phyloP scores from a whole-genome alignment of 1,284 basidiomycete species.

The Ganoderma lucidum region DNA sequence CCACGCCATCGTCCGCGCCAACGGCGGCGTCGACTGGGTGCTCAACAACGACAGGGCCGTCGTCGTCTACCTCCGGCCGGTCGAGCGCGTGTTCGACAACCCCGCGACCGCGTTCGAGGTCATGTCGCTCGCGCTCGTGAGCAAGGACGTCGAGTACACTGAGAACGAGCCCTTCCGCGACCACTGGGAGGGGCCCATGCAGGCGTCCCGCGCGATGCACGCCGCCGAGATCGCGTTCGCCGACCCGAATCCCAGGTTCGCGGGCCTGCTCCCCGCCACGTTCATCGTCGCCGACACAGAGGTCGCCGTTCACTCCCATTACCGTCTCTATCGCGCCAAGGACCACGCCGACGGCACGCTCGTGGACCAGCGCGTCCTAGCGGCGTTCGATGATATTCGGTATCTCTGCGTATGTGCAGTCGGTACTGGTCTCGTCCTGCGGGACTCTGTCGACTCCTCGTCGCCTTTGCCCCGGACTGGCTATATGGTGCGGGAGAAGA shows the following conservation, averaged over 20 bases:
- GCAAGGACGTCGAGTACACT: background rate
- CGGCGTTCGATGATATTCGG: background rate
- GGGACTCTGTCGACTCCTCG: background rate
- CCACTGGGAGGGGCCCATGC: background rate
- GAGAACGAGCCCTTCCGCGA: background rate
- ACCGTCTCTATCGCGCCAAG: background rate
- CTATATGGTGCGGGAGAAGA: constrained; percentile 1
- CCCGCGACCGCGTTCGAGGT: constrained; percentile 7
- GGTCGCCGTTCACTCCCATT: background rate
- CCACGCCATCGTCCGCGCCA: background rate
- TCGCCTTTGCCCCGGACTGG: background rate
- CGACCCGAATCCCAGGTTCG: background rate
- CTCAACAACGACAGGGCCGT: background rate
- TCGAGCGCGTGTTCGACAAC: background rate
- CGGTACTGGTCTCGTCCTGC: background rate
- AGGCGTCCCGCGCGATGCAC: background rate
- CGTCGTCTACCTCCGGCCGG: background rate
- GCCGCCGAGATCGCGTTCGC: background rate
- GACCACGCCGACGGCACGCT: background rate
- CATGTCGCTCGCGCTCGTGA: background rate
- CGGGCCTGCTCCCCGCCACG: background rate
- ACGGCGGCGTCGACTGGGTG: background rate
- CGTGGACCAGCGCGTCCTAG: background rate
- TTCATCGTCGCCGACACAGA: constrained; percentile 6
- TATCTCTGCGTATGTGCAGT: background rate